Evolutionary conservation across 495 filamentous ascomycete genomes (phyloP).

Genomic region (Lentithecium fluviatile): DNA sequence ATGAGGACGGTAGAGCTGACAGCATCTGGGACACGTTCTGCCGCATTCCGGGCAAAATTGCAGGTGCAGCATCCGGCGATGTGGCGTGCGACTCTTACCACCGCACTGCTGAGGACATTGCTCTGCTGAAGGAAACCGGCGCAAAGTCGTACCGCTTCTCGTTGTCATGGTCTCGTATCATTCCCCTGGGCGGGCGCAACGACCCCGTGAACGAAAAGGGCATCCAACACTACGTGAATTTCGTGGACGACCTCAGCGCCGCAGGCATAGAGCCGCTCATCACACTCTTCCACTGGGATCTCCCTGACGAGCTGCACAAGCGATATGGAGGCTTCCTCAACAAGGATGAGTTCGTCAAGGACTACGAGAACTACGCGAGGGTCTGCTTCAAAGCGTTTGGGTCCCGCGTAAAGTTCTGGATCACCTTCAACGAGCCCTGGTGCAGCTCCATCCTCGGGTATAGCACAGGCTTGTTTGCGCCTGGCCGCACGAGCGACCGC

Average conservation of each 20-base stretch:
- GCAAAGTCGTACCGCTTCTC: conserved; percentile 73
- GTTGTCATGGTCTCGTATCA: conserved; percentile 71
- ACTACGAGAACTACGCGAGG: conserved; percentile 61
- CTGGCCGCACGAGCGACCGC: conserved; percentile 59
- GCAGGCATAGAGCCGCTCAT: conserved; percentile 61
- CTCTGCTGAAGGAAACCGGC: conserved; percentile 62
- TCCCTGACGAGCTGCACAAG: conserved; percentile 60
- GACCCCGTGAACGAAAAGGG: conserved; percentile 62
- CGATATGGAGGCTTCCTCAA: conserved; percentile 62
- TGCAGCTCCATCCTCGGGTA: conserved; percentile 62
- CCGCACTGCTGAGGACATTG: conserved; percentile 70
- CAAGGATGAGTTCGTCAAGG: conserved; percentile 57
- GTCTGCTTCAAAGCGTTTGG: conserved; percentile 55
- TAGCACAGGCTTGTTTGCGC: conserved; percentile 59
- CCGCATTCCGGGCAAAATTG: conserved; percentile 70
- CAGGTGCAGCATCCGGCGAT: conserved; percentile 64
- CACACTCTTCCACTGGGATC: conserved; percentile 66
- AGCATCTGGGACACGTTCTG: conserved; percentile 81
- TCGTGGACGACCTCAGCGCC: conserved; percentile 58
- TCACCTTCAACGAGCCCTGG: conserved; percentile 67
- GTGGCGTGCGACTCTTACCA: conserved; percentile 78
- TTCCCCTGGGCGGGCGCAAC: conserved; percentile 62
- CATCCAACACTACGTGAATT: conserved; percentile 60
- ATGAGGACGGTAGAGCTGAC: conserved; percentile 67
- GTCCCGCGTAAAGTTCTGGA: conserved; percentile 61